phyloP scores from a whole-genome alignment of 768 basidiomycete genomes.

The Suillus subalutaceus region DNA sequence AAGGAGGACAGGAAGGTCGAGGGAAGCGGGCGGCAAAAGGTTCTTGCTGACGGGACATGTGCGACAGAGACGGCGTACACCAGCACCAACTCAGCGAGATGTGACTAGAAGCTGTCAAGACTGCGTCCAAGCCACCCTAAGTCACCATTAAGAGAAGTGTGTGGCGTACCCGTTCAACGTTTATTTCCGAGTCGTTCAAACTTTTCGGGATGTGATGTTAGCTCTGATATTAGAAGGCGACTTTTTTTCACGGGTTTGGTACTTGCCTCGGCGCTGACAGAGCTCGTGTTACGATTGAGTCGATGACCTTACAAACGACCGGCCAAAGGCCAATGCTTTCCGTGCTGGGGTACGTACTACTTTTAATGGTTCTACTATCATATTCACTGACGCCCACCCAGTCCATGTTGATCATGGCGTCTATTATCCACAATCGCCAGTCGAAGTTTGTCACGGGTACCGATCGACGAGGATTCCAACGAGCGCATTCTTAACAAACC shows the following conservation, averaged over 20 bases:
- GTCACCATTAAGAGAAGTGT: too few species aligned
- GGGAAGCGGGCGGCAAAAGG: too few species aligned
- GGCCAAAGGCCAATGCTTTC: conserved; percentile 37
- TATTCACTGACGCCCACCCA: conserved; percentile 27
- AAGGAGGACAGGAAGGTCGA: too few species aligned
- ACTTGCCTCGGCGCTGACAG: conserved; percentile 86
- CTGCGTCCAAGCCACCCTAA: conserved; percentile 90
- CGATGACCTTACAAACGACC: conserved; percentile 49
- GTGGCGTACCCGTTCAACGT: conserved; percentile 22
- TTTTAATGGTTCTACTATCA: neutral
- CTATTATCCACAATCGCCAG: conserved; percentile 94
- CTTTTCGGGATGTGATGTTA: conserved; percentile 23
- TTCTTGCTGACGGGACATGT: conserved; percentile 97
- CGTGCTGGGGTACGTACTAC: neutral
- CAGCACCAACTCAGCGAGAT: conserved; percentile 56
- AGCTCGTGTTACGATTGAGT: conserved; percentile 79
- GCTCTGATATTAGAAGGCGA: conserved; percentile 93
- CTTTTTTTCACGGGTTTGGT: conserved; percentile 95
- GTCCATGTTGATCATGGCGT: conserved; percentile 99
- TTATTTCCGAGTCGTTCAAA: neutral
- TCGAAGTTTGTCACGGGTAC: conserved; percentile 90
- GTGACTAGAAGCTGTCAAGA: conserved; percentile 86
- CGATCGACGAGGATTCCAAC: conserved; percentile 96
- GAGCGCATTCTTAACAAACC: conserved; percentile 93
- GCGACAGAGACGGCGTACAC: conserved; percentile 94